A percentile compares a stretch with the other conserved stretches of the same genome.
phyloP scores from a whole-genome alignment of 2,329 filamentous ascomycete species.

The Neurospora crassa region DNA sequence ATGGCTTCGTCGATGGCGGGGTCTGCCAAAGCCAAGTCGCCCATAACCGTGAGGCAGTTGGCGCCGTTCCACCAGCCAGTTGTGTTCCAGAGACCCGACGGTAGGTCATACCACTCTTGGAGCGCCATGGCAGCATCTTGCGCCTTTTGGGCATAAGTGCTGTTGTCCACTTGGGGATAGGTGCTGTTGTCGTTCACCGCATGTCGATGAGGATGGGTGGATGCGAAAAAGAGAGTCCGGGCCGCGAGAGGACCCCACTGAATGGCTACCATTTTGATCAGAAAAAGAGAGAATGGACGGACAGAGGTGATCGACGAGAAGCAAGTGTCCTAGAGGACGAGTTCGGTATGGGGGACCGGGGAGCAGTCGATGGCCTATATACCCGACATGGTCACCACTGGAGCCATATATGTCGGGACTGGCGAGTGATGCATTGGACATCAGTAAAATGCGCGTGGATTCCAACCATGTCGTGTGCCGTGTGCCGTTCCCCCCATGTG shows the following conservation, averaged over 20 bases:
- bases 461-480: background rate
- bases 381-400: background rate
- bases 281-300: background rate
- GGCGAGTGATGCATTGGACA: background rate
- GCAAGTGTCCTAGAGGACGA: background rate
- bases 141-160: conserved; percentile 25
- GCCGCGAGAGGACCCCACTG: conserved; percentile 17
- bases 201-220: conserved; percentile 1
- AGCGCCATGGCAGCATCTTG: conserved; percentile 31
- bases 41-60: conserved; percentile 54
- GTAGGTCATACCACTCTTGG: conserved; percentile 51
- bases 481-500: background rate
- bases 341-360: background rate
- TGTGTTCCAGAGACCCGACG: conserved; percentile 53
- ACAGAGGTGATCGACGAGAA: background rate
- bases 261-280: conserved; percentile 16
- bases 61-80: conserved; percentile 68
- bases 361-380: conserved; percentile 1
- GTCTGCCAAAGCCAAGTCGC: conserved; percentile 38
- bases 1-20: conserved; percentile 25
- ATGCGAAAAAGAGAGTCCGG: conserved; percentile 14
- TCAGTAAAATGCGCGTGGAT: background rate
- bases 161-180: conserved; percentile 21
- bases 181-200: conserved; percentile 8
- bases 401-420: background rate